Evolutionary conservation across 306 rosid species (phyloP), one percentile per base, ranked within the genome.

Genomic region (Medicago ruthenica): DNA sequence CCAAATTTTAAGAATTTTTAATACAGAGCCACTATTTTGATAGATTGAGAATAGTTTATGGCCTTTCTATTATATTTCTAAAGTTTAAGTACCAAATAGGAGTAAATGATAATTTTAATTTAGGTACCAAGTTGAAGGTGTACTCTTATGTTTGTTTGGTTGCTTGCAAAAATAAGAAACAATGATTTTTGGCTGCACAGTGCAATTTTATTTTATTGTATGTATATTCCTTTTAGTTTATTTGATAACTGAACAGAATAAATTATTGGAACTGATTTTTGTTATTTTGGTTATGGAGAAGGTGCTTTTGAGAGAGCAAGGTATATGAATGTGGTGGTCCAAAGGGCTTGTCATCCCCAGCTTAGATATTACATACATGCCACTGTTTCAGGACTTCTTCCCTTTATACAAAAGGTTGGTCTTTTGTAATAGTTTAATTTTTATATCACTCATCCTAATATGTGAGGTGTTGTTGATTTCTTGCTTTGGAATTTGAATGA

Each of bases 301-400:
- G 98, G 90, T 86, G 93, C 98, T 20, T 94, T 91, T 83, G 97
- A 90, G 79, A 90, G 97, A 83, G 83, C 91, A 70, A 89, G 93
- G 80, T 91, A 90, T 78, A 87, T 90, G 96, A 94, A 88, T 81
- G 79, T 88, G 87, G 95, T 91, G 74, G 89, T 85, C 82, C 96
- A 94, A 68, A 90, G 88, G 82, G 93, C 95, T 83, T 76, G 80
- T 51, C 96, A 94, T 78, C 97, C 93, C 77, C 89, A 94, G 61
- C 96, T 91, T 64, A 85, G 86, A 82, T 86, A 90, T 78, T 94
- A 94, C 81, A 91, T 94, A 61, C 90, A 86, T 85, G 84, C 95
- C 41, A 74, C 94, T 81, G 90, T 91, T 63, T 85, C 82, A 2
- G 89, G 89, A 71, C 92, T 94, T 75, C 87, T 85, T 76, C 95